Conservation (phyloP, 306 rosid genomes). For the Rosa multiflora region DNA sequence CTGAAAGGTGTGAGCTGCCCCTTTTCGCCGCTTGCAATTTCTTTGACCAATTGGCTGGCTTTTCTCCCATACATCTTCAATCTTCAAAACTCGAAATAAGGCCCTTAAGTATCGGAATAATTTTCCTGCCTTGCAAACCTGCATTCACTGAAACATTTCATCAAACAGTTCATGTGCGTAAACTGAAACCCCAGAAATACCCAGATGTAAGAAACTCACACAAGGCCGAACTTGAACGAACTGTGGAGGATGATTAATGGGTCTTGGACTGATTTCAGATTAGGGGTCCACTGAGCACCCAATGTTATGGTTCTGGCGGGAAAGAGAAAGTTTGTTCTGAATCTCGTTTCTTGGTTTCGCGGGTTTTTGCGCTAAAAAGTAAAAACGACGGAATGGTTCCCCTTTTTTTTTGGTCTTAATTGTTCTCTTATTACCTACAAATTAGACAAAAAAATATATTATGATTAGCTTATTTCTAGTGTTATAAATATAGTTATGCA, state of each 20-base stretch:
- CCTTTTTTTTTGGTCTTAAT: too few relatives aligned
- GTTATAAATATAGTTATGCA: too few relatives aligned
- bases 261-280: not conserved
- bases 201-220: not conserved
- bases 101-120: too few relatives aligned
- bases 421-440: too few relatives aligned
- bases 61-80: constrained; percentile 70
- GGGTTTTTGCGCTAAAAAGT: not conserved
- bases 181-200: not conserved
- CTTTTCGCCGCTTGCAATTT: constrained; percentile 57
- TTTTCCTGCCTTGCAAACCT: too few relatives aligned
- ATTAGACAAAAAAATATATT: too few relatives aligned
- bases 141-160: not conserved
- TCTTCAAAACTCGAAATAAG: not conserved
- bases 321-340: not conserved
- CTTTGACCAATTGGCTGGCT: constrained; percentile 72
- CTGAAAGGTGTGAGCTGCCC: constrained; percentile 67
- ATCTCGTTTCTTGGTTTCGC: not conserved
- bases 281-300: too few relatives aligned
- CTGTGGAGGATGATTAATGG: not conserved
- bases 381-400: too few relatives aligned
- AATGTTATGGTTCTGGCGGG: too few relatives aligned
- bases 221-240: not conserved
- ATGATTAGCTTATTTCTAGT: too few relatives aligned
- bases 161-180: not conserved